These are phyloP conservation scores for Quillaja saponaria DNA, from an alignment of 306 rosid genomes.

Conservation along the genomic window DNA sequence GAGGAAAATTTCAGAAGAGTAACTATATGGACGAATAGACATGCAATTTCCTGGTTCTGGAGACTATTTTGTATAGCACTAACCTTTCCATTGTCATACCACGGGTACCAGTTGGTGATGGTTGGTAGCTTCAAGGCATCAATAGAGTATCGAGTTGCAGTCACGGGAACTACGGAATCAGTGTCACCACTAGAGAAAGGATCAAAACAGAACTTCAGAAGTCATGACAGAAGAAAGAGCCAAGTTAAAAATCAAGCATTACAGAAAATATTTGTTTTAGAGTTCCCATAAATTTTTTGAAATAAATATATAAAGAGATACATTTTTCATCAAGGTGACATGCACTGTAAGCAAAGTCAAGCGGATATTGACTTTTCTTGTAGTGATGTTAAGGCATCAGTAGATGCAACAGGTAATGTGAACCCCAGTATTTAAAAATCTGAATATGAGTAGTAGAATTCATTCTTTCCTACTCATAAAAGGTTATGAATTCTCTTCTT, in stretches of 20 bases:
- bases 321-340: too few relatives aligned
- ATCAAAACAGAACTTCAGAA: conserved; percentile 24
- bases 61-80: conserved; percentile 33
- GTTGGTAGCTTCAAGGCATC: conserved; percentile 86
- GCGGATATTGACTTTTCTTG: too few relatives aligned
- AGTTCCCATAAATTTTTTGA: too few relatives aligned
- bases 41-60: neutral
- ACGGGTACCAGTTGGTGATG: conserved; percentile 75
- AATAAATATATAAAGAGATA: too few relatives aligned
- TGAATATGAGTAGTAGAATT: too few relatives aligned
- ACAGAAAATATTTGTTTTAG: too few relatives aligned
- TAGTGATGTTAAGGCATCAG: too few relatives aligned
- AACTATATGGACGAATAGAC: neutral
- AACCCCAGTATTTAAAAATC: too few relatives aligned
- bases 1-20: conserved; percentile 27
- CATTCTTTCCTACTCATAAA: too few relatives aligned
- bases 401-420: too few relatives aligned
- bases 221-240: conserved; percentile 7
- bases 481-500: too few relatives aligned
- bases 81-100: conserved; percentile 88
- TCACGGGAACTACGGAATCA: conserved; percentile 84
- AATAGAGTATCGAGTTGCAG: conserved; percentile 86
- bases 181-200: conserved; percentile 74
- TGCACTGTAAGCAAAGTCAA: too few relatives aligned
- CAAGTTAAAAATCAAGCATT: neutral